Conservation (phyloP, 495 filamentous ascomycete species). For the Talaromyces adpressus region DNA sequence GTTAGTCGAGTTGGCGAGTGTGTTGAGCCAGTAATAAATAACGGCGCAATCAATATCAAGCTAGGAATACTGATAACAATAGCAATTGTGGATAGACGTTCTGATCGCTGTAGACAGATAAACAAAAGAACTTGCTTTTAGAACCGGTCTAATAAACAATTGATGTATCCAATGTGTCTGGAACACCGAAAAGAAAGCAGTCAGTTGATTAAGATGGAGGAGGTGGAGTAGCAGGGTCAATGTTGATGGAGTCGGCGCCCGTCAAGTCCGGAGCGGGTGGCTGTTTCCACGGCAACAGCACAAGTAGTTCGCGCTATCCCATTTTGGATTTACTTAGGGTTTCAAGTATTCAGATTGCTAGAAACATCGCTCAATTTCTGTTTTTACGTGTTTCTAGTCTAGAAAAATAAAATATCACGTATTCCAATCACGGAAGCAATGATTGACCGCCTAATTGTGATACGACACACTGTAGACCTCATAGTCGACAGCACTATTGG, state of each 20-base stretch:
- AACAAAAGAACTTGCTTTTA: not conserved
- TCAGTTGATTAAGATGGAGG: not conserved
- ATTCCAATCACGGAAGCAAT: not conserved
- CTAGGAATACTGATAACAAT: not conserved
- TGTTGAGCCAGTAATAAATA: not conserved
- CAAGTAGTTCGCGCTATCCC: not conserved
- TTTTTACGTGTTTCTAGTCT: not conserved
- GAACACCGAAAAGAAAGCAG: not conserved
- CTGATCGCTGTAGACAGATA: not conserved
- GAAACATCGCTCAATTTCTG: not conserved
- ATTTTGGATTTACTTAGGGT: not conserved
- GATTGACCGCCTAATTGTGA: conserved; percentile 17
- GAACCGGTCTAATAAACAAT: not conserved
- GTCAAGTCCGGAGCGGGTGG: not conserved
- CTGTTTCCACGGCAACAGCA: not conserved
- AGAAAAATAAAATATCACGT: not conserved
- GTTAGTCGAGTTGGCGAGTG: not conserved
- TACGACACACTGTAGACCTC: conserved; percentile 42
- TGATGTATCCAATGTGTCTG: not conserved
- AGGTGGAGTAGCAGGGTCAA: not conserved
- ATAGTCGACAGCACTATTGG: conserved; percentile 15
- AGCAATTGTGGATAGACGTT: not conserved
- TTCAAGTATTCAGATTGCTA: not conserved
- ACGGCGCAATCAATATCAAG: not conserved
- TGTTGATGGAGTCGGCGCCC: conserved; percentile 1